Evolutionary conservation across 768 basidiomycete species (phyloP), one percentile per base, ranked within the genome.

Genomic region (Calocera viscosa): DNA sequence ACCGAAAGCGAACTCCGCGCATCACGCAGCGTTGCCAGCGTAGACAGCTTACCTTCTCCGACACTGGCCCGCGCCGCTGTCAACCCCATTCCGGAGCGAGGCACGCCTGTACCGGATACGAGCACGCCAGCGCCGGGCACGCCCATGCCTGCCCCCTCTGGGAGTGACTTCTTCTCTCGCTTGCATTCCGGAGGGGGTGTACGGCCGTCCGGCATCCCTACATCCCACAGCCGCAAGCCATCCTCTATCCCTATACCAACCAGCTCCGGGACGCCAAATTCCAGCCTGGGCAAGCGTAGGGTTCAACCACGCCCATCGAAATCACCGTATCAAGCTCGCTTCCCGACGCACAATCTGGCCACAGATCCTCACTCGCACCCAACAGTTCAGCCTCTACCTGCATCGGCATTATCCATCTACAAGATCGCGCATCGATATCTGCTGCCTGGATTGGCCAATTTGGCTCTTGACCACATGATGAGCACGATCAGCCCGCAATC

Each of bases 401-500:
- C 88, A 14, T 88, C 87, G 26, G 88, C 89, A 1, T 74, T 91
- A 63, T 84, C 85, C 0, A 82, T 90, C 70, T 91, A 89, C 76
- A 86, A 87, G 70, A 80, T 89, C 12, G 86, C 88, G 2, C 88
- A 91, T 76, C 81, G 88, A 64, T 91, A 90, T 75, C 77, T 77
- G 1, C 84, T 91, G 78, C 83, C 84, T 2, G 82, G 79, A 8
- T 80, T 91, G 26, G 83, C 83, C n/a, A 72, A 78, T 24, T 80
- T 90, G 26, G 87, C 89, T 7, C 74, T 88, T 67, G 86, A 88
- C 64, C 88, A 90, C 74, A 85, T 90, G 72, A 81, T 90, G 80
- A 78, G 80, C 5, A 86, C 84, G 7, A 80, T 91, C 39, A 85
- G 84, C 1, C 84, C 86, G 1, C 80, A 82, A 69, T 81, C 83